These are phyloP conservation scores for Yamadazyma phyllophila DNA, from an alignment of 805 yeast genomes.

Conservation along the genomic window DNA sequence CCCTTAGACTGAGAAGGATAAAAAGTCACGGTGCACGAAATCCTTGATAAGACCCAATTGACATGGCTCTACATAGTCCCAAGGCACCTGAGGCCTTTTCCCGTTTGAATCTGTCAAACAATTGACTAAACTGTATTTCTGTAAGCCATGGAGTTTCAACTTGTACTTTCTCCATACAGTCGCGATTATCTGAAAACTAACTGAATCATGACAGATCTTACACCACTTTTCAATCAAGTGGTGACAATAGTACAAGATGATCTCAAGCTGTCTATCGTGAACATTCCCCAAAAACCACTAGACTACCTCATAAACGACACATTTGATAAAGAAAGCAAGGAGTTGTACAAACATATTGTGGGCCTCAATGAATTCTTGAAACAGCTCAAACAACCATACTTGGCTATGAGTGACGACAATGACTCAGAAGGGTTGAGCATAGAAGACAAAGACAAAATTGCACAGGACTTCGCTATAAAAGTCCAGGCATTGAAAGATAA, in stretches of 20 bases:
- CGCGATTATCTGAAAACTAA: neutral
- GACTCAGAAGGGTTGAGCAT: conserved; percentile 29
- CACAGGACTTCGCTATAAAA: conserved; percentile 52
- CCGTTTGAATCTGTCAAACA: too few relatives aligned
- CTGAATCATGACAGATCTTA: conserved; percentile 43
- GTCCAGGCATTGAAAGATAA: conserved; percentile 52
- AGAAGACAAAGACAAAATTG: conserved; percentile 53
- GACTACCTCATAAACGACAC: conserved; percentile 30
- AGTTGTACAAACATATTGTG: conserved; percentile 31
- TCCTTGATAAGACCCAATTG: too few relatives aligned
- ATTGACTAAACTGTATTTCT: neutral
- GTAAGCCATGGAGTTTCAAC: neutral
- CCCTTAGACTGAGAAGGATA: too few relatives aligned
- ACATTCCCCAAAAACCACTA: conserved; percentile 2
- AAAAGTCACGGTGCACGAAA: too few relatives aligned
- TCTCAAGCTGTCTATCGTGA: conserved; percentile 10
- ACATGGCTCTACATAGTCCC: too few relatives aligned
- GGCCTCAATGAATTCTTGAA: conserved; percentile 31
- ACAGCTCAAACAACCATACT: conserved; percentile 25
- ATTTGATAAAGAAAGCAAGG: conserved; percentile 39
- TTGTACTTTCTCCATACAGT: neutral
- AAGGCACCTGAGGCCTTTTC: too few relatives aligned
- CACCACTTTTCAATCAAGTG: conserved; percentile 48
- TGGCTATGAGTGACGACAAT: conserved; percentile 22
- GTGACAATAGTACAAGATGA: conserved; percentile 43